A percentile compares a stretch with the other conserved stretches of the same genome.
Evolutionary conservation across 1,284 basidiomycete genomes (phyloP).

Genomic region (Tilletia walkeri): DNA sequence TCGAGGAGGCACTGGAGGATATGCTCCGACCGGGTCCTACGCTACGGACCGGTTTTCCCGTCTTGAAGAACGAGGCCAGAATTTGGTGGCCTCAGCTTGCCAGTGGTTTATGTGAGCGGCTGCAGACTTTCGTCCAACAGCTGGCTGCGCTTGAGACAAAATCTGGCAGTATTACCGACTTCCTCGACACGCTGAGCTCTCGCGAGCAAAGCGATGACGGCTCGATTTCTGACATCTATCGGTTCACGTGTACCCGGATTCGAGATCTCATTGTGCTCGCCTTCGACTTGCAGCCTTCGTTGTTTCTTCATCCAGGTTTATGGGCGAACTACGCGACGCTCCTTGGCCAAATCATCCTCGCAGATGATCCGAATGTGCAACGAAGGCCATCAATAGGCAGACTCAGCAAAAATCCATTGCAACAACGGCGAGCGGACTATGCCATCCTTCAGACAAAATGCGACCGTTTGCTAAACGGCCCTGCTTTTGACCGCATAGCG

Average conservation of each 20-base stretch:
- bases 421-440: background rate
- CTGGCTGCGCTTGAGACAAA: background rate
- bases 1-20: constrained; percentile 41
- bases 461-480: constrained; percentile 1
- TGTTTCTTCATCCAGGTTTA: background rate
- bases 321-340: background rate
- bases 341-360: background rate
- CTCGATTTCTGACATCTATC: background rate
- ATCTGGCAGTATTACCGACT: background rate
- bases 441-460: background rate
- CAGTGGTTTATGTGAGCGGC: background rate
- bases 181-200: no score
- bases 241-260: background rate
- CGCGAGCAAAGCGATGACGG: background rate
- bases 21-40: background rate
- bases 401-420: background rate
- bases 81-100: constrained; percentile 13
- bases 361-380: background rate
- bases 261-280: background rate
- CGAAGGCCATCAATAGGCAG: background rate
- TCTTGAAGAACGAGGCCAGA: background rate
- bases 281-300: constrained; percentile 8
- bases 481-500: background rate
- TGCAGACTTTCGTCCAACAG: background rate
- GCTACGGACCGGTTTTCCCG: background rate